Evolutionary conservation across 2,329 filamentous ascomycete genomes (phyloP), one percentile per base, ranked within the genome.

Genomic region (Ambrosiella cleistominuta): DNA sequence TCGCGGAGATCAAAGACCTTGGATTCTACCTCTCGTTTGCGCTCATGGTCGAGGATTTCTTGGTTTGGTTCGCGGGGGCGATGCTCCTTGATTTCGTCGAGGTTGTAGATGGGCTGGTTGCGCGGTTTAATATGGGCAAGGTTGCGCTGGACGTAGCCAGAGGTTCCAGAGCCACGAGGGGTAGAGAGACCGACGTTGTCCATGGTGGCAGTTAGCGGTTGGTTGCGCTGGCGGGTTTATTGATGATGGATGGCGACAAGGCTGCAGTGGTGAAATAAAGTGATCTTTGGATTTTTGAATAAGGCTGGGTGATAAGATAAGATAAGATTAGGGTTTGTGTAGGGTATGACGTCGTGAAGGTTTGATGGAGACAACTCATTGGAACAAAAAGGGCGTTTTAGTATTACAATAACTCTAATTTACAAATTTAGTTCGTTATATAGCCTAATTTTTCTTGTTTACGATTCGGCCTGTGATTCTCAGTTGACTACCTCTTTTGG

Each of bases 121-220:
- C 91, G 89, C 37, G 87, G 89, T 67, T 79, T 82, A 65, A 96
- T 82, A 68, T 91, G 83, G 15, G 93, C 93, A 40, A 89, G 81
- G 74, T 97, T 98, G 70, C 89, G 88, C 72, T 97, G 91, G 59
- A 98, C 91, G 69, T 97, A 97, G 68, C 93, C 93, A 0, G 91
- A 97, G 59, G 93, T 98, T 53, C 93, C 93, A 68, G 87, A 95
- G 64, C 93, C 93, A 66, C 93, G 85, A 2, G 93, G 93, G 3
- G 93, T 98, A 59, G 85, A 83, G 66, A 98, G 88, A 60, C 93
- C 94, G 67, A 98, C 93, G 74, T 98, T 98, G 64, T 93, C 60
- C 60, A 59, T 58, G 15, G 36, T 55, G 3, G 17, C n/a, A n/a
- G 35, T 15, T 1, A 6, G 47, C 7, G 9, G 38, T 6, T 38